Evolutionary conservation across 1,284 basidiomycete species (phyloP), one percentile per base, ranked within the genome.

Genomic region (Heterobasidion parviporum): DNA sequence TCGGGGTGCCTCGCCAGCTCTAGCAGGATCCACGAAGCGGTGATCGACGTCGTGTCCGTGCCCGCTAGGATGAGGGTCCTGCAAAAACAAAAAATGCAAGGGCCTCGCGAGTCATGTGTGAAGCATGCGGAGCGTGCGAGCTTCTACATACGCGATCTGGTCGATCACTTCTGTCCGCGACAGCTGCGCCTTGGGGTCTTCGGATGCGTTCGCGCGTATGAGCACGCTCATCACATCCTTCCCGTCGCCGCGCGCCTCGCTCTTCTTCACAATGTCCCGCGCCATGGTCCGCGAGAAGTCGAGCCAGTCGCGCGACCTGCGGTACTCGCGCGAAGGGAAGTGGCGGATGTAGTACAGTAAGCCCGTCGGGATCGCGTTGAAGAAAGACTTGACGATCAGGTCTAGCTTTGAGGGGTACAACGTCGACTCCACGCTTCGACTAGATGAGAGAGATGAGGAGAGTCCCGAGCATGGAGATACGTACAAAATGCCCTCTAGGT

Each of bases 1-100:
- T 68, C 59, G 8, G 70, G 70, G 56, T 72, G 62, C 51, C 64
- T 68, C 6, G 72, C 71, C 12, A 79, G 68, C 59, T 79, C 77
- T 51, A 71, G 64, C 18, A 79, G 61, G 0, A 68, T 66, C 74
- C 73, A 80, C 52, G 64, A 66, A 51, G 76, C 54, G 4, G 72
- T 68, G 46, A 68, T 75, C 12, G 79, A 71, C 0, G 76, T 78
- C 1, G 82, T 81, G 59, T 83, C 80, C 55, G 83, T 77, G 0
- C 83, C 78, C 14, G 75, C 72, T 55, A 74, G 61, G 35, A 78
- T 59, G 43, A 78, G 67, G 5, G 71, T 73, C 12, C 74, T 74
- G 50, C 10, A 10, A 41, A 32, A 32, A 50, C 14, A n/a, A 43
- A 35, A 32, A 20, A 53, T 2, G 16, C 20, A 12, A 7, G 36